Conservation (phyloP, 306 rosid species). For the Pueraria montana region DNA sequence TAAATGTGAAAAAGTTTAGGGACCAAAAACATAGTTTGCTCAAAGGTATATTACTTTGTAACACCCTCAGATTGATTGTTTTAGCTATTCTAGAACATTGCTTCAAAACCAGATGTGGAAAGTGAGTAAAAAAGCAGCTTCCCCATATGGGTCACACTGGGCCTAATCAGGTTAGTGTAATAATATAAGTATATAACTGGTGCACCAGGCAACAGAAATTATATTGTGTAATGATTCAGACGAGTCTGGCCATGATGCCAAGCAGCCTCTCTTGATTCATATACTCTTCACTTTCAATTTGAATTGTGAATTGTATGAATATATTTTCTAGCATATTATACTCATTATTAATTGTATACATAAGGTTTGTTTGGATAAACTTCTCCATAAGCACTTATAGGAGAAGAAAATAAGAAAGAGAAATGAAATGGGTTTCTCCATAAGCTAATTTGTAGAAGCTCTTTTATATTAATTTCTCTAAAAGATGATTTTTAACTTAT, state of each 20-base stretch:
- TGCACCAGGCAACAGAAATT: neutral
- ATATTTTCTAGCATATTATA: neutral
- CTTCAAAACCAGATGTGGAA: neutral
- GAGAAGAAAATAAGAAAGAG: too few relatives aligned
- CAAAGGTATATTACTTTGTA: neutral
- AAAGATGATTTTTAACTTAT: too few relatives aligned
- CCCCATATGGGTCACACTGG: neutral
- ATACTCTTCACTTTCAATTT: neutral
- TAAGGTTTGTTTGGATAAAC: too few relatives aligned
- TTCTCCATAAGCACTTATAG: too few relatives aligned
- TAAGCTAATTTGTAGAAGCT: too few relatives aligned
- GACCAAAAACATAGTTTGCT: too few relatives aligned
- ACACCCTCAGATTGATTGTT: neutral
- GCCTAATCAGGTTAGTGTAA: neutral
- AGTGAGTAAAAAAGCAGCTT: neutral
- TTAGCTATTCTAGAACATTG: neutral
- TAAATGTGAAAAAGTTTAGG: too few relatives aligned
- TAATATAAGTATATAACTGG: neutral
- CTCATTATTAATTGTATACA: neutral
- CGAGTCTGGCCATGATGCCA: neutral
- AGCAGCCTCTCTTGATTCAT: slow-evolving; percentile 1
- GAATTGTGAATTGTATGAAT: neutral
- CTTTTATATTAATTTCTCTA: too few relatives aligned
- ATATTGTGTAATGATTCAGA: neutral
- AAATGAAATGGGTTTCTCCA: too few relatives aligned